phyloP scores from a whole-genome alignment of 352 stramenopile species.

The Globisporangium cylindrosporum region DNA sequence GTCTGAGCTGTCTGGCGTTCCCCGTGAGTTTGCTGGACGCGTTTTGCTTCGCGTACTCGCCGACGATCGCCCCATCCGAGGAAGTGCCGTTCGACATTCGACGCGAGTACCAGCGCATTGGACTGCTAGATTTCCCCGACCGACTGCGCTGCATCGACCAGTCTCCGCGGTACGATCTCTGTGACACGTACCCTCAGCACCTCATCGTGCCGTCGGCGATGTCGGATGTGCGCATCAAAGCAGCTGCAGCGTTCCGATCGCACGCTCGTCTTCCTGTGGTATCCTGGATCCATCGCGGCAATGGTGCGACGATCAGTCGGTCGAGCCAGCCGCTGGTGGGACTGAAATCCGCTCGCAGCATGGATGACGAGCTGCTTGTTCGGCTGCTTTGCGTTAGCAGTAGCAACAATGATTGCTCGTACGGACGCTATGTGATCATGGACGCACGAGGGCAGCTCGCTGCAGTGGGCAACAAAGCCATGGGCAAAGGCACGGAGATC shows the following conservation, averaged over 20 bases:
- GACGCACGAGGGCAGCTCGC: slow-evolving; percentile 81
- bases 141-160: slow-evolving; percentile 79
- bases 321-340: slow-evolving; percentile 81
- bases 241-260: slow-evolving; percentile 67
- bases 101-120: slow-evolving; percentile 76
- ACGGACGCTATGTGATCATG: slow-evolving; percentile 77
- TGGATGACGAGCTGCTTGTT: slow-evolving; percentile 79
- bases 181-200: slow-evolving; percentile 93
- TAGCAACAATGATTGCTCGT: slow-evolving; percentile 32
- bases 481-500: slow-evolving; percentile 96
- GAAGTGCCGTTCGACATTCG: slow-evolving; percentile 78
- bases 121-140: slow-evolving; percentile 60
- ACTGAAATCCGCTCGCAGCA: slow-evolving; percentile 70
- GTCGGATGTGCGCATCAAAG: slow-evolving; percentile 85
- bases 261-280: slow-evolving; percentile 71
- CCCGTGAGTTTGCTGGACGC: slow-evolving; percentile 68
- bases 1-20: slow-evolving; percentile 70
- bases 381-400: slow-evolving; percentile 57
- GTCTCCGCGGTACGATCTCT: slow-evolving; percentile 79
- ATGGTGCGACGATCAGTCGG: slow-evolving; percentile 76
- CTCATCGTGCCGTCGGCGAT: slow-evolving; percentile 92
- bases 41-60: slow-evolving; percentile 81
- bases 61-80: slow-evolving; percentile 67
- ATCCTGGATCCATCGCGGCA: slow-evolving; percentile 68
- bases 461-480: slow-evolving; percentile 84